Base-by-base conservation (phyloP, 768 basidiomycete species). In the Auriculariales sp. region DNA sequence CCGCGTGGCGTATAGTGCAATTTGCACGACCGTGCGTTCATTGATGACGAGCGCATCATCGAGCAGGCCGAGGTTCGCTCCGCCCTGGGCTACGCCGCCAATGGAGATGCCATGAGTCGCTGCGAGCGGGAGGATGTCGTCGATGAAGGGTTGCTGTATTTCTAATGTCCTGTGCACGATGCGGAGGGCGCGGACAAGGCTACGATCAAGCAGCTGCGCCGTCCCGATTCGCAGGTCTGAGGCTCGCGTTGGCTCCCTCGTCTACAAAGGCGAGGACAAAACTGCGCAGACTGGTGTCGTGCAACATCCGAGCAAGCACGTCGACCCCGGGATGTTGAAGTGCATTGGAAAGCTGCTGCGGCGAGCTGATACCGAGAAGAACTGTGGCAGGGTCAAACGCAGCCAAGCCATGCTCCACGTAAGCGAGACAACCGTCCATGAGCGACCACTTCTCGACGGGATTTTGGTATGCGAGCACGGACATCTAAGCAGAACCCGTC, bases 261-360 rank as follows among this genome's bases (percentile, higher is more conserved):
- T 83, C 80, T 49, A 93, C 70, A 59, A 92, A 87, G 0, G 80
- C 77, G 46, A 94, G 69, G 34, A 97, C 70, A 42, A 72, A 78
- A 3, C 73, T 63, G 60, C 92, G 89, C 3, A 97, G 70, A 0
- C 77, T 69, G 0, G 83, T 77, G 44, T 75, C 75, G 14, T 81
- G 82, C 46, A 97, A 68, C 12, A 97, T 57, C 3, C 88, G 78
- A 36, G 81, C 77, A 65, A 92, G 77, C 49, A 95, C 67, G 49
- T 91, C 85, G 60, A 86, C 90, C 0, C 92, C 94, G 2, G 94
- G 91, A 58, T 95, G 90, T n/a, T n/a, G n/a, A n/a, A n/a, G n/a
- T n/a, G n/a, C n/a, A n/a, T n/a, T n/a, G n/a, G n/a, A n/a, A n/a
- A n/a, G n/a, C n/a, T n/a, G n/a, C n/a, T n/a, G n/a, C n/a, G n/a